Base-by-base conservation (phyloP, 1,284 basidiomycete species). In the Schizopora paradoxa region DNA sequence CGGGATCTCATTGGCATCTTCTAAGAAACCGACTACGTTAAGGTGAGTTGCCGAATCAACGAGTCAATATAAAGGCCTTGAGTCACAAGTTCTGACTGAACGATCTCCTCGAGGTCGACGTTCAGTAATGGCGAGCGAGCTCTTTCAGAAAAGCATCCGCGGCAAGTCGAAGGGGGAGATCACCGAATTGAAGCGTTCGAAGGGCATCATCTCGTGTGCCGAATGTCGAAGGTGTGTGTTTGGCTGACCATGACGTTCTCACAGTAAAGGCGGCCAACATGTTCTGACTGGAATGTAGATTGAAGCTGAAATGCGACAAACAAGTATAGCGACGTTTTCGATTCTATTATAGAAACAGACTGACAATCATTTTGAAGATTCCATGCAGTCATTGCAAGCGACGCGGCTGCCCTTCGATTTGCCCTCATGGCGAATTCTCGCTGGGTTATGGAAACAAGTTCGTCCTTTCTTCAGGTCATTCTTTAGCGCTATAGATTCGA, bases 271-370 rank as follows among this genome's bases (percentile, higher is more conserved):
- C 39, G 11, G 16, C 10, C 37, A 19, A 27, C 16, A 14, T 19
- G 14, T 7, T 19, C 14, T 32, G 5, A n/a, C n/a, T 18, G 3
- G 6, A 5, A 6, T 10, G 6, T 29, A 49, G 48, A 8, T n/a
- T 44, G 6, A 51, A 49, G 36, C 14, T 49, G 8, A 48, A 46
- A 41, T 51, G 50, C 31, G 47, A 51, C 41, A 51, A 44, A 39
- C 34, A 49, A 5, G 46, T 45, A 33, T n/a, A 25, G 49, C 41
- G 29, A 31, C 32, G 13, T 25, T 40, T n/a, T 4, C 11, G 25
- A 11, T 38, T 38, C 10, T 6, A n/a, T 32, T 13, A n/a, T 23
- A 16, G 3, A 21, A n/a, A n/a, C n/a, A n/a, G 16, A 22, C 18
- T 22, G 26, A 35, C n/a, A n/a, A n/a, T 18, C 8, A 5, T 23